phyloP scores from a whole-genome alignment of 257 asterid genomes.

The Marsdenia floribunda region DNA sequence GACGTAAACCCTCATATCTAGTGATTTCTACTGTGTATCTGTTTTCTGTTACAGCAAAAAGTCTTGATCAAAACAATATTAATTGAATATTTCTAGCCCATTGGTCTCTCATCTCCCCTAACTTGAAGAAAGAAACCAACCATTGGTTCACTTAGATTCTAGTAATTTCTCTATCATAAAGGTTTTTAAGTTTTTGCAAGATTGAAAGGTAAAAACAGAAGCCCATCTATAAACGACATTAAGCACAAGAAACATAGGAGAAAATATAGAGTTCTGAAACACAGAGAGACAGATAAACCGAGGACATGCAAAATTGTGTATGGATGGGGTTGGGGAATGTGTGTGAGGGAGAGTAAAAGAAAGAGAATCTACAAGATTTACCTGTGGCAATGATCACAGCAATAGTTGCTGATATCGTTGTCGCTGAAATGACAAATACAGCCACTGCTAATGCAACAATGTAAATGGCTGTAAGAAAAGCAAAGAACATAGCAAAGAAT shows the following conservation, averaged over 20 bases:
- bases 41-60: not conserved
- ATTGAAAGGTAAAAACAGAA: not conserved
- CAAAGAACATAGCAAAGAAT: constrained; percentile 77
- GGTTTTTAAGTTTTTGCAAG: not conserved
- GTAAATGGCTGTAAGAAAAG: constrained; percentile 60
- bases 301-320: not conserved
- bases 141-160: not conserved
- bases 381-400: constrained; percentile 66
- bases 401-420: constrained; percentile 47
- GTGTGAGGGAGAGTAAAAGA: constrained; percentile 4
- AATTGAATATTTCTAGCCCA: not conserved
- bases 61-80: not conserved
- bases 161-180: not conserved
- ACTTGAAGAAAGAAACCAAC: not conserved
- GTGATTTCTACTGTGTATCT: not conserved
- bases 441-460: constrained; percentile 56
- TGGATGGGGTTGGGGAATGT: not conserved
- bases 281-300: not conserved
- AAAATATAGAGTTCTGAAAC: not conserved
- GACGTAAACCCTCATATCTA: not conserved
- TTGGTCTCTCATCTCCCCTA: not conserved
- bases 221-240: not conserved
- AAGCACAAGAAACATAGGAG: not conserved
- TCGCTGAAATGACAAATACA: constrained; percentile 46
- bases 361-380: constrained; percentile 11